Conservation (phyloP, 257 asterid species). For the Lithospermum erythrorhizon region DNA sequence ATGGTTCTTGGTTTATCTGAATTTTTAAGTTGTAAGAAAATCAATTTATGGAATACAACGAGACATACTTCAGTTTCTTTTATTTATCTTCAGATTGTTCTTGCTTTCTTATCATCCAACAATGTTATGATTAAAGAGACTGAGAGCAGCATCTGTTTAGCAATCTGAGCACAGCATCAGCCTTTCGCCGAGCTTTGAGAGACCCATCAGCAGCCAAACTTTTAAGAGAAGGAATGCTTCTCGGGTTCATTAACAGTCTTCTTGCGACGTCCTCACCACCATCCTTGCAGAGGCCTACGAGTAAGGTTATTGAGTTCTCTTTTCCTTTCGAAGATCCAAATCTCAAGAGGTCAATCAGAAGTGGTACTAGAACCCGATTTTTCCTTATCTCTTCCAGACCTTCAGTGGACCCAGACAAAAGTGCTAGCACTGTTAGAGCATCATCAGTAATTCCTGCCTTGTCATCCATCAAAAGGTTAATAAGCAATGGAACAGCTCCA, state of each 20-base stretch:
- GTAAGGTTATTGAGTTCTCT: conserved; percentile 63
- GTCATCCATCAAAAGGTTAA: conserved; percentile 58
- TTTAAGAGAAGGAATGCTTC: conserved; percentile 69
- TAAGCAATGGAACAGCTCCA: conserved; percentile 68
- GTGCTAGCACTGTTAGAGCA: conserved; percentile 59
- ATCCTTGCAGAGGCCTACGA: conserved; percentile 67
- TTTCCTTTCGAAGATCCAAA: conserved; percentile 73
- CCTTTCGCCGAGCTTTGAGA: conserved; percentile 56
- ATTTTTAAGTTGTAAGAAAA: background rate
- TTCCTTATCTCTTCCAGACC: conserved; percentile 62
- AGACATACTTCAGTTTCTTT: conserved; percentile 17
- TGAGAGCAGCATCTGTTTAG: conserved; percentile 69
- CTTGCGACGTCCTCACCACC: conserved; percentile 69
- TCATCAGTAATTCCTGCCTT: conserved; percentile 81
- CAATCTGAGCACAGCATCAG: conserved; percentile 77
- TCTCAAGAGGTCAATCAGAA: conserved; percentile 74
- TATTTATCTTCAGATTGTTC: conserved; percentile 9
- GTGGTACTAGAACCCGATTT: conserved; percentile 43
- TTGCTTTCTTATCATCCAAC: conserved; percentile 14
- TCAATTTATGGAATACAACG: conserved; percentile 9
- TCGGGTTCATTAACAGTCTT: conserved; percentile 57
- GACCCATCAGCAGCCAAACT: conserved; percentile 55
- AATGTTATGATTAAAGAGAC: conserved; percentile 16
- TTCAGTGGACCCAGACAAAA: conserved; percentile 49
- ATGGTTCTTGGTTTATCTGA: too few species aligned